phyloP scores from a whole-genome alignment of 805 yeast genomes.

The Wickerhamiella nectarea region DNA sequence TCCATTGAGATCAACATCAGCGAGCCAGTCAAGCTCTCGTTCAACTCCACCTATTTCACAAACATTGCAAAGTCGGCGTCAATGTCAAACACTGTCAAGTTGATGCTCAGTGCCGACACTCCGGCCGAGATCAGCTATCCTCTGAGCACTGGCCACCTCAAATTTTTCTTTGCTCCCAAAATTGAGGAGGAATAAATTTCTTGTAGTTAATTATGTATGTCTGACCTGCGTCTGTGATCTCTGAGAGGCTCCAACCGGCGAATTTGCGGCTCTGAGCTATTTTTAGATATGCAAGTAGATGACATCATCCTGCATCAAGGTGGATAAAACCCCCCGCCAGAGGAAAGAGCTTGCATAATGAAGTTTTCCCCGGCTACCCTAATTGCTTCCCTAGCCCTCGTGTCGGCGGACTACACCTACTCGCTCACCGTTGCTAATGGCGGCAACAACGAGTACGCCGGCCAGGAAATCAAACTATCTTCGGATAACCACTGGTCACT shows the following conservation, averaged over 20 bases:
- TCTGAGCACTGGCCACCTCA: slow-evolving; percentile 79
- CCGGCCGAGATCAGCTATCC: slow-evolving; percentile 92
- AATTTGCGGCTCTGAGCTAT: not conserved
- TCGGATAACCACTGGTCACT: not conserved
- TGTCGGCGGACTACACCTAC: not conserved
- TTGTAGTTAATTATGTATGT: not conserved
- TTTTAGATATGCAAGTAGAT: not conserved
- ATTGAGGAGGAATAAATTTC: slow-evolving; percentile 47
- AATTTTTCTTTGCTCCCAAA: slow-evolving; percentile 96
- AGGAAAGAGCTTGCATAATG: not conserved
- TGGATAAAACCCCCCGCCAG: not conserved
- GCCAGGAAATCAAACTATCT: not conserved
- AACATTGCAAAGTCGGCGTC: slow-evolving; percentile 87
- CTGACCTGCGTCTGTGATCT: not conserved
- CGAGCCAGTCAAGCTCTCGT: slow-evolving; percentile 76
- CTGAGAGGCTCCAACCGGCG: not conserved
- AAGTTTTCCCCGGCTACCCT: not conserved
- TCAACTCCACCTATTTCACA: slow-evolving; percentile 80
- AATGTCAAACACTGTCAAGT: slow-evolving; percentile 60
- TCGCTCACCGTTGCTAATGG: not conserved
- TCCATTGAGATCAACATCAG: slow-evolving; percentile 63
- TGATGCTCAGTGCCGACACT: slow-evolving; percentile 77
- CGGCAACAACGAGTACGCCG: not conserved
- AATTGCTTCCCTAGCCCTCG: not conserved
- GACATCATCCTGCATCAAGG: not conserved